Conservation (phyloP, 2,329 filamentous ascomycete species). For the Claviceps pusilla region DNA sequence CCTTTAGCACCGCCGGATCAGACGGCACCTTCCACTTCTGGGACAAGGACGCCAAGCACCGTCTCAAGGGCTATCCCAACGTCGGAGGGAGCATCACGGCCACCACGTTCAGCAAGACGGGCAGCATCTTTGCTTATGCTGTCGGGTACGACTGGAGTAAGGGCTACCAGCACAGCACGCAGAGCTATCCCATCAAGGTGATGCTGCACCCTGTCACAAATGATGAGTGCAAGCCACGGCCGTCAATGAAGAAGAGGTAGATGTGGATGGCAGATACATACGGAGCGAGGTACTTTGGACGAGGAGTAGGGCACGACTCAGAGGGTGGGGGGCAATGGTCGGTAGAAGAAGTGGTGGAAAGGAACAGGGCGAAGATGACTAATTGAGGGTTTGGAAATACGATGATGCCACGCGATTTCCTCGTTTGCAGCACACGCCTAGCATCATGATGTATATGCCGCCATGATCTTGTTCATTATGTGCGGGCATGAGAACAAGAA, state of each 20-base stretch:
- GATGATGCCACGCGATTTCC: not conserved
- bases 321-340: not conserved
- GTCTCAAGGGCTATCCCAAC: constrained; percentile 74
- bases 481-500: no score
- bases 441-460: no score
- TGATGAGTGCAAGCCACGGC: constrained; percentile 49
- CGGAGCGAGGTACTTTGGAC: not conserved
- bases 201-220: constrained; percentile 64
- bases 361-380: no score
- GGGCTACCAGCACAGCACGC: constrained; percentile 74
- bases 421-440: no score
- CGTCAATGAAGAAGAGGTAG: constrained; percentile 44
- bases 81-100: constrained; percentile 78
- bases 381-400: not conserved
- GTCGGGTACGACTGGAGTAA: constrained; percentile 98
- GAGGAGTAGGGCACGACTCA: not conserved
- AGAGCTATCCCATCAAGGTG: constrained; percentile 60
- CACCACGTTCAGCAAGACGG: constrained; percentile 80
- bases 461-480: no score
- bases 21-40: constrained; percentile 96
- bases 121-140: constrained; percentile 74
- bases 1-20: constrained; percentile 91
- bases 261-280: not conserved
- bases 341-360: no score
- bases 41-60: constrained; percentile 85